A percentile compares a stretch with the other conserved stretches of the same genome.
phyloP scores from a whole-genome alignment of 2,329 filamentous ascomycete species.

The Exophiala mesophila region DNA sequence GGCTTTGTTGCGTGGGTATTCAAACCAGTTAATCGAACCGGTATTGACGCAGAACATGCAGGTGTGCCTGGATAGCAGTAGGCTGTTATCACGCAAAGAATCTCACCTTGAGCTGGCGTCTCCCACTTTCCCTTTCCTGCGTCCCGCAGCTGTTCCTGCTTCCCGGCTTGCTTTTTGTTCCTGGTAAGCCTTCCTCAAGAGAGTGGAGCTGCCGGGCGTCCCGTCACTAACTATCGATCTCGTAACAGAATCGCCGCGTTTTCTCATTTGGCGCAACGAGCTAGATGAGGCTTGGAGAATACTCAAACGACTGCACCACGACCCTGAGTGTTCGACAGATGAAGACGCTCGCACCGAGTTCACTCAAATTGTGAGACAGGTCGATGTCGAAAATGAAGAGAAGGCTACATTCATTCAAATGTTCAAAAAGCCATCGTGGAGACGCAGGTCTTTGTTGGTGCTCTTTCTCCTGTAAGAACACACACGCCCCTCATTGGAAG shows the following conservation, averaged over 20 bases:
- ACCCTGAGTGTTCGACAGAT: not conserved
- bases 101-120: slow-evolving; percentile 4
- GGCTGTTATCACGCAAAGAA: slow-evolving; percentile 5
- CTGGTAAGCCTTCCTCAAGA: not conserved
- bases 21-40: not conserved
- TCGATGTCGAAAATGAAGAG: slow-evolving; percentile 6
- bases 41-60: slow-evolving; percentile 1
- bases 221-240: not conserved
- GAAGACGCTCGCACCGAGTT: slow-evolving; percentile 1
- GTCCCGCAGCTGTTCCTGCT: not conserved
- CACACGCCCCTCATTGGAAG: not conserved
- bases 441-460: slow-evolving; percentile 1
- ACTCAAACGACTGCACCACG: slow-evolving; percentile 2
- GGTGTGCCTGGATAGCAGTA: slow-evolving; percentile 1
- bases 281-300: slow-evolving; percentile 2
- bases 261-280: slow-evolving; percentile 1
- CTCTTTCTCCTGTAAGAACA: slow-evolving; percentile 1
- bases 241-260: slow-evolving; percentile 5
- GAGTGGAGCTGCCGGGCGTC: not conserved
- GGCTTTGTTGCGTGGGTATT: slow-evolving; percentile 1
- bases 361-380: slow-evolving; percentile 7
- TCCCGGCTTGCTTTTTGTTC: not conserved
- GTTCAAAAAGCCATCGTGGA: slow-evolving; percentile 6
- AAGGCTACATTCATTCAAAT: slow-evolving; percentile 4
- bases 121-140: slow-evolving; percentile 8